phyloP scores from a whole-genome alignment of 306 rosid species.

The Fagus crenata region DNA sequence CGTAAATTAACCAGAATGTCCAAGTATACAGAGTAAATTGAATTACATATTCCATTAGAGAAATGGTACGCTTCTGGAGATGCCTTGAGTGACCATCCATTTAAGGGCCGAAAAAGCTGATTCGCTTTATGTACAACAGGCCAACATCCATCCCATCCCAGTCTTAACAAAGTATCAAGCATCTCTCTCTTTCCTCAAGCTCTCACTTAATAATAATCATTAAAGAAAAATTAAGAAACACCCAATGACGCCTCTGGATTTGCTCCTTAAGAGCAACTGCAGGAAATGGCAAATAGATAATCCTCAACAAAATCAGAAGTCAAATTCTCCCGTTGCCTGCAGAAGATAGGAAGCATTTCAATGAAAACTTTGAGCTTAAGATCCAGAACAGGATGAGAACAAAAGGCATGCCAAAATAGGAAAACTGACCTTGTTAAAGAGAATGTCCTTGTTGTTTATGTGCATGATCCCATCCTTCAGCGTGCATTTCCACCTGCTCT shows the following conservation, averaged over 20 bases:
- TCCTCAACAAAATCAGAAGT: constrained; percentile 67
- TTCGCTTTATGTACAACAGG: constrained; percentile 72
- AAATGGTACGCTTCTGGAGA: constrained; percentile 40
- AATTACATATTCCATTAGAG: constrained; percentile 54
- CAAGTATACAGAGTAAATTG: constrained; percentile 49
- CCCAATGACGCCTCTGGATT: constrained; percentile 37
- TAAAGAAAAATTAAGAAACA: constrained; percentile 51
- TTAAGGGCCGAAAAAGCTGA: constrained; percentile 62
- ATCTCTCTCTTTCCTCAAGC: constrained; percentile 55
- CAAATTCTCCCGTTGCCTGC: constrained; percentile 98
- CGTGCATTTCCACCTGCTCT: constrained; percentile 98
- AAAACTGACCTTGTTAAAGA: constrained; percentile 80
- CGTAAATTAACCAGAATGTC: constrained; percentile 43
- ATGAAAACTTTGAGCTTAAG: constrained; percentile 7
- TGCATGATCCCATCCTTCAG: constrained; percentile 98
- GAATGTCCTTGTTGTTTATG: constrained; percentile 90
- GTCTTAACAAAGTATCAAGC: constrained; percentile 41
- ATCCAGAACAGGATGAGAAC: constrained; percentile 5
- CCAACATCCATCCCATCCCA: constrained; percentile 65
- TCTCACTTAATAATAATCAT: constrained; percentile 53
- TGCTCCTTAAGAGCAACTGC: constrained; percentile 37
- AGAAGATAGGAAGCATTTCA: constrained; percentile 18
- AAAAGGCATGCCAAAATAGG: constrained; percentile 19
- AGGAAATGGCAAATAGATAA: constrained; percentile 23
- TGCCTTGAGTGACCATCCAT: constrained; percentile 51